These are phyloP conservation scores for Xylariaceae sp. DNA, from an alignment of 2,329 filamentous ascomycete species.

Conservation along the genomic window DNA sequence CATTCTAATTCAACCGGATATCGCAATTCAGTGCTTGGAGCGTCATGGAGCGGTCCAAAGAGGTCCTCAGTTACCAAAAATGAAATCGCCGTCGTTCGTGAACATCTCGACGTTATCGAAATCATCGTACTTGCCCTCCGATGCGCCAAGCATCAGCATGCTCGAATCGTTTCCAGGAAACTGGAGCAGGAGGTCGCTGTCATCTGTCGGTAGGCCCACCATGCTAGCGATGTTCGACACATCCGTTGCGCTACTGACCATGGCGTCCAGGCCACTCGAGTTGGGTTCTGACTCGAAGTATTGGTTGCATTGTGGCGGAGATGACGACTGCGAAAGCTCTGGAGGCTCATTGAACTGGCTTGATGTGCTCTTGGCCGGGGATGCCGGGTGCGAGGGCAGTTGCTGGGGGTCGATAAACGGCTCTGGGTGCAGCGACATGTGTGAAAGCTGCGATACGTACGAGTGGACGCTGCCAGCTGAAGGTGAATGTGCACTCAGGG, in stretches of 20 bases:
- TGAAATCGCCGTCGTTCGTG: constrained; percentile 45
- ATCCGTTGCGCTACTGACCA: constrained; percentile 29
- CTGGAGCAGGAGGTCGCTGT: constrained; percentile 44
- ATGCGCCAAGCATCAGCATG: constrained; percentile 41
- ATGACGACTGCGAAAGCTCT: constrained; percentile 53
- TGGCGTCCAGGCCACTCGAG: constrained; percentile 25
- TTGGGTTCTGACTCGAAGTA: constrained; percentile 38
- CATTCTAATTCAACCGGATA: too few species aligned
- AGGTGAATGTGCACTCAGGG: constrained; percentile 35
- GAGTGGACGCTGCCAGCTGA: constrained; percentile 38
- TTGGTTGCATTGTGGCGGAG: constrained; percentile 43
- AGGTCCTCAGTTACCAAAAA: constrained; percentile 36
- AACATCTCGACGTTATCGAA: constrained; percentile 51
- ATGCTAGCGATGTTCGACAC: constrained; percentile 24
- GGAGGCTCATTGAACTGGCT: constrained; percentile 56
- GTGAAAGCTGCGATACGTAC: constrained; percentile 40
- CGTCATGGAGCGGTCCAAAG: background rate
- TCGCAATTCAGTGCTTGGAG: background rate
- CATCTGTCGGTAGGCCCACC: constrained; percentile 27
- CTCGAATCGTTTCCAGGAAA: constrained; percentile 40
- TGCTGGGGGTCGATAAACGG: constrained; percentile 29
- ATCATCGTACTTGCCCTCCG: constrained; percentile 46
- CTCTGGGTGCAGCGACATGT: constrained; percentile 31
- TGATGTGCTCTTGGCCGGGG: constrained; percentile 38
- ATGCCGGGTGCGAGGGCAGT: constrained; percentile 14